Conservation (phyloP, 169 alveolate genomes). For the Plasmodium sp. region DNA sequence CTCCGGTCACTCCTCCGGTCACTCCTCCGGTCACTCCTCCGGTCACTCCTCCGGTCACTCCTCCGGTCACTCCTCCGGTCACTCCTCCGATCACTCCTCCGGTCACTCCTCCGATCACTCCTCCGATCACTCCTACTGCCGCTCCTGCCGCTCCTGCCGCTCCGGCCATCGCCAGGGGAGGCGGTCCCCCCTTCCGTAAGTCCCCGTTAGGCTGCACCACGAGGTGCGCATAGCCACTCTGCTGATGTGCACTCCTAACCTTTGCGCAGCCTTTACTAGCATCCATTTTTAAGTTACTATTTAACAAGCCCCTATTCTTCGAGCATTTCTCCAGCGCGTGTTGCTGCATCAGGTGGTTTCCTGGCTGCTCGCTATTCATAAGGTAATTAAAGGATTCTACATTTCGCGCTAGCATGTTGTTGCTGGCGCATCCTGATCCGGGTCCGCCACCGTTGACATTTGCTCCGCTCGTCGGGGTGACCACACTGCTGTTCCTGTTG, state of each 20-base stretch:
- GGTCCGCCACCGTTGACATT: background rate
- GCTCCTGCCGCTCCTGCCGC: background rate
- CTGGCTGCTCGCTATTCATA: background rate
- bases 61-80: no score
- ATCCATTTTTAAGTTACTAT: background rate
- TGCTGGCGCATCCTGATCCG: background rate
- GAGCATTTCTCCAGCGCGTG: background rate
- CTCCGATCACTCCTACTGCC: background rate
- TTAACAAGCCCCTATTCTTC: background rate
- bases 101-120: background rate
- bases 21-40: no score
- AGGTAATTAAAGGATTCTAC: background rate
- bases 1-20: no score
- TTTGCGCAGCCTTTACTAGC: background rate
- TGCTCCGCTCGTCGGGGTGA: background rate
- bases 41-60: no score
- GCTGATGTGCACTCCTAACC: background rate
- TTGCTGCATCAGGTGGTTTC: background rate
- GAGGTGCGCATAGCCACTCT: background rate
- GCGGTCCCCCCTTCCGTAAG: background rate
- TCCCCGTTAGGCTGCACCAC: background rate
- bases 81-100: background rate
- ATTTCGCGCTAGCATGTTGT: background rate
- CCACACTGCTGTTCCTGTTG: background rate
- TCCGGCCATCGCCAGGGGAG: background rate